A percentile compares a stretch with the other conserved stretches of the same genome.
phyloP scores from a whole-genome alignment of 2,329 filamentous ascomycete species.

The Pseudogymnoascus sp. region DNA sequence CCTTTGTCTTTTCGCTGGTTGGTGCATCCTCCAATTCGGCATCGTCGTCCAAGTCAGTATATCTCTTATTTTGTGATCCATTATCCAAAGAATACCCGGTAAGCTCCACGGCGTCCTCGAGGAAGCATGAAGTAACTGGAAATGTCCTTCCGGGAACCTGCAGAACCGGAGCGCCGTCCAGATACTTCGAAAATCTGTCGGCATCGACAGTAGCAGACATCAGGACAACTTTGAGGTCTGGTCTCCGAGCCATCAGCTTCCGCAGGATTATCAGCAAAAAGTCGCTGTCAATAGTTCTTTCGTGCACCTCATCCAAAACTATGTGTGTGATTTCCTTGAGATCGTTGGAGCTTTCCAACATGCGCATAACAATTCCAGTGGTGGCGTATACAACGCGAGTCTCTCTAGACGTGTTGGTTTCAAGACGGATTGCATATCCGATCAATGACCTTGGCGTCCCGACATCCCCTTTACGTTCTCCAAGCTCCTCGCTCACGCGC shows the following conservation, averaged over 20 bases:
- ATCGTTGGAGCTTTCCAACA: slow-evolving; percentile 85
- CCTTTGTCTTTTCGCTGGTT: slow-evolving; percentile 36
- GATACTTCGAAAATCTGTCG: slow-evolving; percentile 80
- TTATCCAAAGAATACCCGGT: slow-evolving; percentile 63
- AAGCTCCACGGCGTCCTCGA: slow-evolving; percentile 87
- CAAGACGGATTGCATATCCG: slow-evolving; percentile 88
- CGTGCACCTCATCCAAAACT: slow-evolving; percentile 95
- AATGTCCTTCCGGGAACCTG: slow-evolving; percentile 91
- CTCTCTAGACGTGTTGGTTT: slow-evolving; percentile 74
- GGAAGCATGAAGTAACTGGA: slow-evolving; percentile 76
- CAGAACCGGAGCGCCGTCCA: slow-evolving; percentile 77
- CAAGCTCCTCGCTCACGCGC: slow-evolving; percentile 89
- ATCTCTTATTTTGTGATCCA: slow-evolving; percentile 36
- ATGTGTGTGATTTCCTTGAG: slow-evolving; percentile 86
- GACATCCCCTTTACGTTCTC: slow-evolving; percentile 73
- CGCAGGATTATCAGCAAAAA: slow-evolving; percentile 89
- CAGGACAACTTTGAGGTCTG: slow-evolving; percentile 82
- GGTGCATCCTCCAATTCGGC: slow-evolving; percentile 40
- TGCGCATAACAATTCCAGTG: slow-evolving; percentile 89
- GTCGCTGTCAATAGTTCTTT: slow-evolving; percentile 92
- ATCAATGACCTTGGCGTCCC: slow-evolving; percentile 79
- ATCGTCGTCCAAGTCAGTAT: slow-evolving; percentile 59
- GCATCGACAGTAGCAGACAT: slow-evolving; percentile 98
- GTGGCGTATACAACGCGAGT: slow-evolving; percentile 87
- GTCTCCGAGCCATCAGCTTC: slow-evolving; percentile 66